These are phyloP conservation scores for Sphaerulina vaccinii DNA, from an alignment of 2,329 filamentous ascomycete species.

Conservation along the genomic window DNA sequence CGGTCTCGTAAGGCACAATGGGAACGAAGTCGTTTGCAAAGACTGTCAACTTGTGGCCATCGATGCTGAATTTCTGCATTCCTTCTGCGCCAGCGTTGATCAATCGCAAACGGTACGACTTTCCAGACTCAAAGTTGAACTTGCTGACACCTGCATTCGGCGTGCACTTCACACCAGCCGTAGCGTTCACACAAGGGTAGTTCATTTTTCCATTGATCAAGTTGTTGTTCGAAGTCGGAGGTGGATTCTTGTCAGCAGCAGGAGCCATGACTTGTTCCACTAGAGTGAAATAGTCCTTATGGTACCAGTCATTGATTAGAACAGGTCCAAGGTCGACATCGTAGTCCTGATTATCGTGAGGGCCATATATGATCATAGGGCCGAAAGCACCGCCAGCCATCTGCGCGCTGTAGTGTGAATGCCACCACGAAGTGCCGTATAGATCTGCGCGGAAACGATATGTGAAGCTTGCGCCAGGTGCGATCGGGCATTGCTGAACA, in stretches of 20 bases:
- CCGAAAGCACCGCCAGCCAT: constrained; percentile 44
- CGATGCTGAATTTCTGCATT: constrained; percentile 48
- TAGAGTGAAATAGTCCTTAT: constrained; percentile 36
- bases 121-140: constrained; percentile 42
- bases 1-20: constrained; percentile 42
- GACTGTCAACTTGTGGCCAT: constrained; percentile 46
- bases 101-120: constrained; percentile 44
- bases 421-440: constrained; percentile 38
- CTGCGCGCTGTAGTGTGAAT: constrained; percentile 43
- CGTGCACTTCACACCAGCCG: constrained; percentile 29
- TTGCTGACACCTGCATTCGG: constrained; percentile 37
- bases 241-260: constrained; percentile 19
- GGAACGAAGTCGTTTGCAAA: constrained; percentile 46
- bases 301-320: constrained; percentile 46
- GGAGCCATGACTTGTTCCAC: constrained; percentile 36
- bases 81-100: constrained; percentile 46
- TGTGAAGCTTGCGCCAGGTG: constrained; percentile 38
- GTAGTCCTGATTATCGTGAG: constrained; percentile 41
- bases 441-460: constrained; percentile 43
- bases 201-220: constrained; percentile 32
- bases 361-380: constrained; percentile 46
- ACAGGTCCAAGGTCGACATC: constrained; percentile 47
- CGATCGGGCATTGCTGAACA: constrained; percentile 48
- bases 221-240: constrained; percentile 34
- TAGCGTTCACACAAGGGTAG: constrained; percentile 35